These are phyloP conservation scores for Atalantia buxifolia DNA, from an alignment of 345 rosid genomes.

Conservation along the genomic window DNA sequence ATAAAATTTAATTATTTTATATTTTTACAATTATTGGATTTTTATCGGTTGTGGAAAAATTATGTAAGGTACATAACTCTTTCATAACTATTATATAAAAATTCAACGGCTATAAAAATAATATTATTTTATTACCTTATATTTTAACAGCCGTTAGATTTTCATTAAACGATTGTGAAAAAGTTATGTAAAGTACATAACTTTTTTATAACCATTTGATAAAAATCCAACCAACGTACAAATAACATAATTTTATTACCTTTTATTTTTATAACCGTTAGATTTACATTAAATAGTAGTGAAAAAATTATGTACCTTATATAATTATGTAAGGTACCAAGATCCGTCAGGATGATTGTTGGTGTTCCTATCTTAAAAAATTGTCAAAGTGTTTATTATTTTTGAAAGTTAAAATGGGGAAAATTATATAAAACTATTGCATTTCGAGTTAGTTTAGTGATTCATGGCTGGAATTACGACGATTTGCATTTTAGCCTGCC, in stretches of 20 bases:
- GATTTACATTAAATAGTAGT: fast-evolving
- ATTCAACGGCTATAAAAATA: fast-evolving
- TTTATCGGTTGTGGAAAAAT: too few relatives aligned
- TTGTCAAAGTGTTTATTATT: too few relatives aligned
- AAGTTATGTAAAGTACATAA: fast-evolving
- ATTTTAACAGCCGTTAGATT: fast-evolving
- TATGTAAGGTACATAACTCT: fast-evolving
- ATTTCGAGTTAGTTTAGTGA: too few relatives aligned
- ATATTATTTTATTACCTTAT: too few relatives aligned
- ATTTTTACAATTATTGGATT: too few relatives aligned
- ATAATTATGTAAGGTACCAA: too few relatives aligned
- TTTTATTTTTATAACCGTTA: too few relatives aligned
- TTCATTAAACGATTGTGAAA: fast-evolving
- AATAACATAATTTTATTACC: too few relatives aligned
- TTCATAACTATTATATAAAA: too few relatives aligned
- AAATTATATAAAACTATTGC: too few relatives aligned
- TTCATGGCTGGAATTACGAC: background rate
- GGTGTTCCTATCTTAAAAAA: background rate
- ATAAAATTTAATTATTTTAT: too few relatives aligned
- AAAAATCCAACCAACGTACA: fast-evolving
- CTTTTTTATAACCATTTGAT: fast-evolving
- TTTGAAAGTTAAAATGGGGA: too few relatives aligned
- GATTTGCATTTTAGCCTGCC: background rate
- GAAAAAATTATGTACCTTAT: fast-evolving
- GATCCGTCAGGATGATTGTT: background rate